Base-by-base conservation (phyloP, 805 yeast genomes). In the Wickerhamomyces rabaulensis region DNA sequence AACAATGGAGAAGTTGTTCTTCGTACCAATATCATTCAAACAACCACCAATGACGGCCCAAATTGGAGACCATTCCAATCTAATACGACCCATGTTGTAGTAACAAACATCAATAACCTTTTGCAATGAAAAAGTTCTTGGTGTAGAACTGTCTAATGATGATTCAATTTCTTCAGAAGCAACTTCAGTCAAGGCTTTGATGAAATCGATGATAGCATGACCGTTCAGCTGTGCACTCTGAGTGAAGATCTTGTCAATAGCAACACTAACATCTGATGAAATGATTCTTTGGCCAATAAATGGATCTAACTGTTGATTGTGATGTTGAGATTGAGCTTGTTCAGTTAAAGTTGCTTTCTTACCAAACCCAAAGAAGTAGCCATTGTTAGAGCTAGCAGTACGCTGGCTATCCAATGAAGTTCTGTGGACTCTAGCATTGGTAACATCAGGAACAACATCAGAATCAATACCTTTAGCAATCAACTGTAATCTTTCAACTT, bases 101-200 rank as follows among this genome's bases (percentile, higher is more conserved):
- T 94, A 92, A 67, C 97, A 92, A 39, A 94, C 95, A 66, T 95
- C 99, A 44, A 94, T 96, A 75, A 94, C 87, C 62, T 94, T 94
- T 61, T 90, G 98, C 52, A 94, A 69, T 0, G 98, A 87, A 62
- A 88, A 95, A 67, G 89, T 84, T 63, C 99, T 75, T 35, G 98
- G 99, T 51, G 87, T 81, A 7, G 76, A 72, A 39, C 91, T 82
- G 58, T 80, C 81, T 7, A 90, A 91, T 1, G 95, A 85, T 0
- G 95, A 84, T 52, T 87, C 90, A 51, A 94, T 89, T 64, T 94
- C 99, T 58, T 91, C 97, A 38, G 80, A 70, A 0, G 96, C 87
- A 23, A 94, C 96, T 49, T 80, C 87, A 4, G 95, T 80, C 51
- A 94, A 72, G 0, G 97, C 96, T 46, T 76, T 79, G 43, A 95